These are phyloP conservation scores for Fusarium longipes DNA, from an alignment of 2,329 filamentous ascomycete species.

Conservation along the genomic window DNA sequence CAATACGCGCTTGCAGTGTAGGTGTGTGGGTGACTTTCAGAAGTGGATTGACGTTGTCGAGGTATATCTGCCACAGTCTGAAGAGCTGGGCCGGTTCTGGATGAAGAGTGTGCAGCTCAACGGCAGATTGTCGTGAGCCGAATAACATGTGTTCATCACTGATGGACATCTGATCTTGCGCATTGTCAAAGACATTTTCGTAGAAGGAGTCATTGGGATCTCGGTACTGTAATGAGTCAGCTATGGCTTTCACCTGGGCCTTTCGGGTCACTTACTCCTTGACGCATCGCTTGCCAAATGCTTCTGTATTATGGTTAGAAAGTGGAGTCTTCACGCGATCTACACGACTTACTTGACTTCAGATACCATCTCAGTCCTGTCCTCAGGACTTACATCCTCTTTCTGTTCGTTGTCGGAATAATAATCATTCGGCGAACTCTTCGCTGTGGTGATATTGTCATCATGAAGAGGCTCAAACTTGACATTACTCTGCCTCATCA, in stretches of 20 bases:
- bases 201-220: conserved; percentile 1
- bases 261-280: not conserved
- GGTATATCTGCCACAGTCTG: conserved; percentile 66
- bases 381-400: not conserved
- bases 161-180: conserved; percentile 58
- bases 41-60: conserved; percentile 68
- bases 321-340: accelerated
- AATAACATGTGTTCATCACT: conserved; percentile 64
- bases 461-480: conserved; percentile 60
- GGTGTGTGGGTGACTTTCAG: conserved; percentile 69
- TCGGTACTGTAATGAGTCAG: not conserved
- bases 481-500: conserved; percentile 67
- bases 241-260: accelerated
- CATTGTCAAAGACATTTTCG: conserved; percentile 53
- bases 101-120: conserved; percentile 64
- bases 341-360: conserved; percentile 31
- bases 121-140: conserved; percentile 53
- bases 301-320: not conserved
- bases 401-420: conserved; percentile 25
- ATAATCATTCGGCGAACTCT: not conserved
- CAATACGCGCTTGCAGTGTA: conserved; percentile 62
- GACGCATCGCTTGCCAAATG: conserved; percentile 25
- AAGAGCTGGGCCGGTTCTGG: conserved; percentile 59
- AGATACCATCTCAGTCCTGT: conserved; percentile 2
- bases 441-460: not conserved